These are phyloP conservation scores for Kernera saxatilis DNA, from an alignment of 345 rosid genomes.

Conservation along the genomic window DNA sequence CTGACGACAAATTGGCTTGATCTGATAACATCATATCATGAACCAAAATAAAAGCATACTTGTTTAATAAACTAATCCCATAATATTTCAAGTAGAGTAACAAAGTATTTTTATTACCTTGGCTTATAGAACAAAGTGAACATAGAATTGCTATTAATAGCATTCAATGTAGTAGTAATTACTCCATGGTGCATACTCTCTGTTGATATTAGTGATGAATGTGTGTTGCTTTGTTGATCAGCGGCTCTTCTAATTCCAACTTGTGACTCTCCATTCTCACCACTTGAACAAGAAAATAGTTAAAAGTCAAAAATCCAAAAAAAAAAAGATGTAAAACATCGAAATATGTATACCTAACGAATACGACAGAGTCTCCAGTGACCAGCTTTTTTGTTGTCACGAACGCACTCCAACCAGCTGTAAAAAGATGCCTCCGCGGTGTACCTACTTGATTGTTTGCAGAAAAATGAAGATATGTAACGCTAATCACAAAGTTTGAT, in stretches of 20 bases:
- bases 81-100: not conserved
- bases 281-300: not conserved
- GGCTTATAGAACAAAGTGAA: not conserved
- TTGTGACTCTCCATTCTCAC: not conserved
- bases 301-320: not conserved
- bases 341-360: not conserved
- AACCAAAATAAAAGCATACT: not conserved
- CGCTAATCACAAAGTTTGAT: not conserved
- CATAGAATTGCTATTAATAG: not conserved
- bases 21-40: not conserved
- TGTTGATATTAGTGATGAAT: not conserved
- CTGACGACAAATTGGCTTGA: constrained; percentile 58
- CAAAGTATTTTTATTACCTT: not conserved
- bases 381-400: not conserved
- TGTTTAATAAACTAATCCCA: not conserved
- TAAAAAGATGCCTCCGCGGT: not conserved
- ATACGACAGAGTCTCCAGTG: not conserved
- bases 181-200: not conserved
- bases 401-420: not conserved
- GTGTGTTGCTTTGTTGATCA: not conserved
- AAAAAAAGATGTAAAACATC: not conserved
- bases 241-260: not conserved
- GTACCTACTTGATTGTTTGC: not conserved
- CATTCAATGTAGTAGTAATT: not conserved
- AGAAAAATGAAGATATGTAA: not conserved